Evolutionary conservation across 2,329 filamentous ascomycete species (phyloP).

Genomic region (Zymoseptoria ardabiliae): DNA sequence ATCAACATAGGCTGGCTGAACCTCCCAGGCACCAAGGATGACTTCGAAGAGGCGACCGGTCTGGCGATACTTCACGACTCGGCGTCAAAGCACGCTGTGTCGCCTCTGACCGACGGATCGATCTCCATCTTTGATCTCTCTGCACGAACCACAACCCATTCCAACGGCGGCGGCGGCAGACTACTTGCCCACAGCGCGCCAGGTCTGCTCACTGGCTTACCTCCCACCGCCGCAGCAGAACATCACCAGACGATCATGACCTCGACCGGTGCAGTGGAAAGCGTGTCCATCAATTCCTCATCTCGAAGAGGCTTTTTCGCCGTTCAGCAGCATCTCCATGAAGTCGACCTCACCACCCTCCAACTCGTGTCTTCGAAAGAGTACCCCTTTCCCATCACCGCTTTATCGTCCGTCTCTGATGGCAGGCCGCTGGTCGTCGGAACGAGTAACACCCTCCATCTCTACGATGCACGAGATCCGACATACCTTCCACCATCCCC

Average conservation of each 20-base stretch:
- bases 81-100: conserved; percentile 57
- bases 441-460: conserved; percentile 70
- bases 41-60: conserved; percentile 62
- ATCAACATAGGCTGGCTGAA: conserved; percentile 73
- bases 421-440: conserved; percentile 73
- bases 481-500: conserved; percentile 12
- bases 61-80: conserved; percentile 54
- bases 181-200: conserved; percentile 59
- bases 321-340: conserved; percentile 66
- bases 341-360: conserved; percentile 72
- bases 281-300: conserved; percentile 68
- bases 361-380: conserved; percentile 59
- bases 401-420: conserved; percentile 62
- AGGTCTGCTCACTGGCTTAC: conserved; percentile 58
- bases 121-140: conserved; percentile 71
- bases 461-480: conserved; percentile 65
- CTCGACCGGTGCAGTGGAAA: conserved; percentile 68
- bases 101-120: conserved; percentile 77
- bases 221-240: conserved; percentile 38
- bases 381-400: conserved; percentile 77
- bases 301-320: conserved; percentile 69
- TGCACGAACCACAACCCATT: conserved; percentile 12
- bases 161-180: conserved; percentile 39
- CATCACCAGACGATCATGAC: conserved; percentile 52
- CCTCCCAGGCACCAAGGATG: conserved; percentile 41